Conservation (phyloP, 306 rosid genomes). For the Medicago lupulina region DNA sequence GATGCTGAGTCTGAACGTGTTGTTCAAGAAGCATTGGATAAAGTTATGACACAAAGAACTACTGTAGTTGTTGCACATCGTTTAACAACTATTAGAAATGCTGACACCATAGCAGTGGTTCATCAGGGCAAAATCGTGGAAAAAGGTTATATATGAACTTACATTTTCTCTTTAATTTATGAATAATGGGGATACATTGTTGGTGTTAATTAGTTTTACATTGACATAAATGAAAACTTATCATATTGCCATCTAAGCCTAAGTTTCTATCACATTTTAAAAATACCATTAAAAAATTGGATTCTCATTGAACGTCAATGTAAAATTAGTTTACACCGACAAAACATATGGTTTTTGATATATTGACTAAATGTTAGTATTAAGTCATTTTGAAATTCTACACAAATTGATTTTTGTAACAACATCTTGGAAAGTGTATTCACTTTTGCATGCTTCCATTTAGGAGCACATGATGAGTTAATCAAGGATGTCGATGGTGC, state of each 20-base stretch:
- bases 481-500: slow-evolving; percentile 68
- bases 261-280: too few species aligned
- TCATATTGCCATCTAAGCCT: background rate
- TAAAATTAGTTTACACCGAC: background rate
- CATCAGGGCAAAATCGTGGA: slow-evolving; percentile 87
- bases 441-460: slow-evolving; percentile 31
- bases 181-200: too few species aligned
- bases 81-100: slow-evolving; percentile 82
- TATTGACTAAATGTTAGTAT: background rate
- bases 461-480: slow-evolving; percentile 79
- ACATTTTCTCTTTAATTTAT: background rate
- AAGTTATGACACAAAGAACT: slow-evolving; percentile 73
- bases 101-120: slow-evolving; percentile 81
- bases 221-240: background rate
- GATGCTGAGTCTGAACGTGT: slow-evolving; percentile 91
- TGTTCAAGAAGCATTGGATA: slow-evolving; percentile 84
- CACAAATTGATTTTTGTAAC: slow-evolving; percentile 2
- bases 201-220: background rate
- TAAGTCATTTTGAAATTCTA: background rate
- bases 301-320: background rate
- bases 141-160: slow-evolving; percentile 53
- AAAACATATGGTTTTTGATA: background rate
- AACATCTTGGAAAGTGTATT: slow-evolving; percentile 16
- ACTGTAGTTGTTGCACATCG: slow-evolving; percentile 95
- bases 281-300: background rate